Evolutionary conservation across 495 filamentous ascomycete genomes (phyloP), one percentile per base, ranked within the genome.

Genomic region (Aspergillus funiculosus): DNA sequence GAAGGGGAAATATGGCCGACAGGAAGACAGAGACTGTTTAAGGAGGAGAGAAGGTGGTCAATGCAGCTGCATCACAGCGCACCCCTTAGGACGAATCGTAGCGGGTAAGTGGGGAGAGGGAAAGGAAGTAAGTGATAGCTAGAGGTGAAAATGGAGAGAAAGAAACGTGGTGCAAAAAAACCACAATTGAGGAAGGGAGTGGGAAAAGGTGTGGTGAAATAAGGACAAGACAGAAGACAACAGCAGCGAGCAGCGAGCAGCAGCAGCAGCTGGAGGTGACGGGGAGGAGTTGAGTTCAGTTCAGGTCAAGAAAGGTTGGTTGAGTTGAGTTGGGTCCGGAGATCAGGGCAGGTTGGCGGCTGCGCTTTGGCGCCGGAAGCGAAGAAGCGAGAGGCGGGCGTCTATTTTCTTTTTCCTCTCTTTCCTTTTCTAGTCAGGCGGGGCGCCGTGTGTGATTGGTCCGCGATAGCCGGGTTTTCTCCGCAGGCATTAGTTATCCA

Each of bases 331-430:
- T 54, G 49, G 48, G 41, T 56, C 42, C 53, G 57, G 52, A 51
- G 51, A 43, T 49, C 48, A 44, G 37, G 41, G 29, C 42, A 37
- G 50, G 54, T 51, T 52, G 53, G 62, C 62, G 59, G 63, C 53
- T 61, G 52, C 26, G 48, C 52, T 61, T 68, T 53, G 57, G 50
- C 66, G 66, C 66, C 51, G 51, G 56, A 68, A 64, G 64, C 66
- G 64, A 69, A 63, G 57, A 61, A 59, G 57, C 54, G 61, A 57
- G 9, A 6, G 32, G 36, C 19, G 20, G 19, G 40, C 17, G 27
- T 14, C 27, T 31, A 22, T n/a, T n/a, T n/a, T n/a, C n/a, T n/a
- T 14, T 9, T 20, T 13, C 19, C 14, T 21, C 18, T 39, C 35
- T 39, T 11, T 17, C 19, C 10, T n/a, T 28, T n/a, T 28, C 26